Percentiles rank a stretch among this genome's conserved stretches.
Conservation (phyloP, 495 filamentous ascomycete genomes). For the Penicillium steckii region DNA sequence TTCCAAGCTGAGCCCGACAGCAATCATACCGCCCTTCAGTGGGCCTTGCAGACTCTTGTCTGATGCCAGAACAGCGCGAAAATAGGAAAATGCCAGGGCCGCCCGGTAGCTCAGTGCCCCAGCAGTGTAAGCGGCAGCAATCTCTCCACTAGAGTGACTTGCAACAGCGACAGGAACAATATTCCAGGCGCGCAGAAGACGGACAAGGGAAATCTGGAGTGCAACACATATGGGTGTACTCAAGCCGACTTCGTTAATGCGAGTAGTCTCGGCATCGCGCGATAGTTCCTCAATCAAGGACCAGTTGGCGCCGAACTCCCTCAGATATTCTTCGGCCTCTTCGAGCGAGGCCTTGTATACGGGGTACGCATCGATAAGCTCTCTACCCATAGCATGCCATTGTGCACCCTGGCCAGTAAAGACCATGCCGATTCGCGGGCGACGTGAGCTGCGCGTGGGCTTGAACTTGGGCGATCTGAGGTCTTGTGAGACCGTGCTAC, state of each 20-base stretch:
- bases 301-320: too few relatives aligned
- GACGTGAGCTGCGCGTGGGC: too few relatives aligned
- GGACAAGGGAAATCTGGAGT: conserved; percentile 27
- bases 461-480: too few relatives aligned
- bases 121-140: conserved; percentile 35
- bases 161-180: conserved; percentile 16
- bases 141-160: conserved; percentile 35
- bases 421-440: too few relatives aligned
- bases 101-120: conserved; percentile 18
- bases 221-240: conserved; percentile 41
- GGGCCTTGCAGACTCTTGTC: neutral
- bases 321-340: too few relatives aligned
- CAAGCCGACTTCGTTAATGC: conserved; percentile 25
- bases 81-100: conserved; percentile 50
- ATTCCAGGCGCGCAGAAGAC: conserved; percentile 11
- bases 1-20: conserved; percentile 42
- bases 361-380: too few relatives aligned
- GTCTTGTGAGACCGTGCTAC: too few relatives aligned
- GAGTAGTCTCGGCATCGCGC: neutral
- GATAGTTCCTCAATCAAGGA: conserved; percentile 18
- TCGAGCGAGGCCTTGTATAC: too few relatives aligned
- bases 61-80: conserved; percentile 37
- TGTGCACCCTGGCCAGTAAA: too few relatives aligned
- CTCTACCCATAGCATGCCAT: too few relatives aligned
- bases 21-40: conserved; percentile 52